Conservation (phyloP, 352 stramenopile species). For the Globisporangium acanthophoron region DNA sequence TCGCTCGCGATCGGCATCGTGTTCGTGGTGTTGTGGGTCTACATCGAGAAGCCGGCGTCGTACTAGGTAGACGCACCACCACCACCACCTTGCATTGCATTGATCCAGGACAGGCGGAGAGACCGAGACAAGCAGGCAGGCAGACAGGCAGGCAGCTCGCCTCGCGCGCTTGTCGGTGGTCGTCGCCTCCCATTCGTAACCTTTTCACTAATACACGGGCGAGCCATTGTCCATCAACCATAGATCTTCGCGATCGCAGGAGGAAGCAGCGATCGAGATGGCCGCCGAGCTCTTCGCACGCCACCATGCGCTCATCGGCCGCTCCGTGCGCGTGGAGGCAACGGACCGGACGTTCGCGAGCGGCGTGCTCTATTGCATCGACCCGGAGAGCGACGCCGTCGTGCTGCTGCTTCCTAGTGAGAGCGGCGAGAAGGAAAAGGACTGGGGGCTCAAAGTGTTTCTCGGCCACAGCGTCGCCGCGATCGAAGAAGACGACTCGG, state of each 20-base stretch:
- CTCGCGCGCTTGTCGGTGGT: background rate
- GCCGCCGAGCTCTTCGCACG: conserved; percentile 28
- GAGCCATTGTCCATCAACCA: background rate
- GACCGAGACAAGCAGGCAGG: no score
- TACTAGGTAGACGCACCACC: background rate
- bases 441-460: conserved; percentile 9
- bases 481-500: background rate
- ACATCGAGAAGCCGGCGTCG: conserved; percentile 62
- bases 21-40: conserved; percentile 83
- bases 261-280: no score
- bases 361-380: conserved; percentile 49
- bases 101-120: background rate
- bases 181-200: background rate
- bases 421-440: conserved; percentile 5
- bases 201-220: background rate
- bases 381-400: conserved; percentile 51
- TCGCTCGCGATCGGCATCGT: conserved; percentile 76
- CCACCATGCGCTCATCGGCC: conserved; percentile 26
- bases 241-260: background rate
- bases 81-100: background rate
- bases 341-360: conserved; percentile 25
- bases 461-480: conserved; percentile 7
- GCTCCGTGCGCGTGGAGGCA: conserved; percentile 29
- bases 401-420: conserved; percentile 24
- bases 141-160: background rate